Evolutionary conservation across 768 basidiomycete genomes (phyloP), one percentile per base, ranked within the genome.

Genomic region (Macrolepiota dolichaula): DNA sequence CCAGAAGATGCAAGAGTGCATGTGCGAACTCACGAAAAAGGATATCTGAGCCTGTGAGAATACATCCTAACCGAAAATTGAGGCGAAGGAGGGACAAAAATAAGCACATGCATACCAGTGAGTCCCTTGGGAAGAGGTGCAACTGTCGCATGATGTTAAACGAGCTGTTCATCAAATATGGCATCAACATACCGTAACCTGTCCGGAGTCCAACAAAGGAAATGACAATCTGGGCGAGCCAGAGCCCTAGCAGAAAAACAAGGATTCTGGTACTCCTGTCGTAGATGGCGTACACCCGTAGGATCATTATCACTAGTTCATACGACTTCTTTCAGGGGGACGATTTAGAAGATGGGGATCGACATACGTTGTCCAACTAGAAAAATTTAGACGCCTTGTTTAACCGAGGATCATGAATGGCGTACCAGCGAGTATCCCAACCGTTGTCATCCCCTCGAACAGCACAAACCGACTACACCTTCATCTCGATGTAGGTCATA

Each of bases 281-380:
- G 53, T 72, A 74, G 11, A 74, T 63, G 9, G 73, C 73, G 61
- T 66, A 73, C 10, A 74, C 66, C 1, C 73, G 71, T 19, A 74
- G 63, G 40, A 74, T 72, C 73, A 74, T 73, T 25, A 73, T 66
- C 29, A 70, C 73, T 74, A 6, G 17, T 40, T 44, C 42, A 7
- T 17, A 17, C n/a, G n/a, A 5, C 5, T 44, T 44, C 17, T 44
- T 19, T 17, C 17, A 17, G 42, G 19, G 15, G 15, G 7, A 44
- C n/a, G 17, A 44, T 13, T 17, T 9, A 0, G 42, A 7, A n/a
- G 7, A 17, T 10, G 42, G 42, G n/a, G 17, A 44, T 19, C 2
- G 9, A 44, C 42, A 9, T 44, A 44, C 42, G 42, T 19, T 44
- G 42, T 44, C 42, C 42, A 13, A 44, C 42, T 49, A 10, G n/a